A percentile compares a stretch with the other conserved stretches of the same genome.
These are phyloP conservation scores for Aristolochia fimbriata DNA, from an alignment of 164 flowering plant genomes.

Conservation along the genomic window DNA sequence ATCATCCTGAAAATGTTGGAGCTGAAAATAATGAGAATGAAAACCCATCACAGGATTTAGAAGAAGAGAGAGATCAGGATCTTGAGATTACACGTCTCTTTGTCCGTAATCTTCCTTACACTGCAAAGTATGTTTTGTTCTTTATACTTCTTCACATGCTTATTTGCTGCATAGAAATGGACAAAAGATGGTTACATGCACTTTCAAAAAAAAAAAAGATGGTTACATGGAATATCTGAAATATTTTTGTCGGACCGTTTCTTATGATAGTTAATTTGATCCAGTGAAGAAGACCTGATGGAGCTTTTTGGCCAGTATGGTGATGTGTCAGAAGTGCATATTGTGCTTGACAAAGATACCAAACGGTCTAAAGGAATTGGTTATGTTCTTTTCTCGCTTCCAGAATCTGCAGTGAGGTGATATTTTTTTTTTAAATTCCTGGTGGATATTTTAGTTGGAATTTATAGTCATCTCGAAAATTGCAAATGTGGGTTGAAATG, in stretches of 20 bases:
- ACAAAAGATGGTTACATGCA: too few species aligned
- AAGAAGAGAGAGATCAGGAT: conserved; percentile 27
- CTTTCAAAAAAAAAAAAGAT: too few species aligned
- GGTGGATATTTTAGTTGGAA: too few species aligned
- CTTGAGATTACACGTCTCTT: conserved; percentile 72
- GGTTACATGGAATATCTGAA: background rate
- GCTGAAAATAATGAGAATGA: conserved; percentile 17
- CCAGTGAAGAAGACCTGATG: conserved; percentile 82
- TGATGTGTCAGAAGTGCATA: conserved; percentile 62
- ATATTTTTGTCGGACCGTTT: background rate
- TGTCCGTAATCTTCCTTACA: conserved; percentile 84
- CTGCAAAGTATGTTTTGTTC: conserved; percentile 52
- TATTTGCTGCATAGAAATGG: too few species aligned
- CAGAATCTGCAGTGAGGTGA: conserved; percentile 80
- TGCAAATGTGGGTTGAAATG: background rate
- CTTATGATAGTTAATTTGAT: background rate
- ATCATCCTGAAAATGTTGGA: conserved; percentile 14
- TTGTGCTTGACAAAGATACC: conserved; percentile 77
- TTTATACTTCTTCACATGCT: background rate
- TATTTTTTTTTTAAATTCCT: too few species aligned
- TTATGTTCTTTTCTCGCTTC: conserved; percentile 55
- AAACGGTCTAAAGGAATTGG: conserved; percentile 81
- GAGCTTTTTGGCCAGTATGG: conserved; percentile 67
- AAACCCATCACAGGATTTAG: conserved; percentile 12
- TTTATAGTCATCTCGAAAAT: background rate